Base-by-base conservation (phyloP, 2,329 filamentous ascomycete species). In the Orbilia blumenaviensis region DNA sequence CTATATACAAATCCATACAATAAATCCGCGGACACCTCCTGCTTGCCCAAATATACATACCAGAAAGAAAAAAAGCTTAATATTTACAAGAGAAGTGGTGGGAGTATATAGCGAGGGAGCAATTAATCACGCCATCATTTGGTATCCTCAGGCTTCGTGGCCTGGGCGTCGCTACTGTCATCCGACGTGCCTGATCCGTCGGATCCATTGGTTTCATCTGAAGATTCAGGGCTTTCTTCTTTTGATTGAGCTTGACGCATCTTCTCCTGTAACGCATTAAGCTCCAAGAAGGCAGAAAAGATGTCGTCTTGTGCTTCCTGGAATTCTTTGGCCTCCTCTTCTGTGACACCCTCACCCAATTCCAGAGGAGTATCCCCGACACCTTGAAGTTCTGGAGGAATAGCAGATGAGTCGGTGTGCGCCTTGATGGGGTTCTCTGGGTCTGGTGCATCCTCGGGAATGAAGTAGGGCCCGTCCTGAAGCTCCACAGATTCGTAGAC, bases 251-350 rank as follows among this genome's bases (percentile, higher is more conserved):
- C 56, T 29, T 76, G 27, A 54, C 64, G 58, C 25, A 76, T 58
- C 41, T 76, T 63, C 23, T 76, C 72, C 54, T 76, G 72, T 10
- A 76, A 25, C 14, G 38, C 18, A 18, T 61, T 69, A 1, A 76
- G 42, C 36, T 76, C 72, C 32, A 76, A 36, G 27, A 76, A 76
- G 5, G 72, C 72, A 27, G 72, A 58, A 34, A 77, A 77, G 60
- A 77, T 77, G 3, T 77, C 42, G 38, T 77, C 73, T 25, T 77
- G 73, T 25, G 73, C 66, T 52, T 61, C 36, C 29, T 77, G 73
- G 29, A 77, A 77, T 25, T 77, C 73, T 21, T 69, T 67, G 7
- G 32, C 66, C 27, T 77, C 73, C 41, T 77, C 73, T 41, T 77
- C 67, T 29, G 73, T 72, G 3, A 77, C 25, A 36, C 73, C 73